A percentile compares a stretch with the other conserved stretches of the same genome.
Evolutionary conservation across 2,329 filamentous ascomycete genomes (phyloP).

Genomic region (Ascochyta viciae-villosae): DNA sequence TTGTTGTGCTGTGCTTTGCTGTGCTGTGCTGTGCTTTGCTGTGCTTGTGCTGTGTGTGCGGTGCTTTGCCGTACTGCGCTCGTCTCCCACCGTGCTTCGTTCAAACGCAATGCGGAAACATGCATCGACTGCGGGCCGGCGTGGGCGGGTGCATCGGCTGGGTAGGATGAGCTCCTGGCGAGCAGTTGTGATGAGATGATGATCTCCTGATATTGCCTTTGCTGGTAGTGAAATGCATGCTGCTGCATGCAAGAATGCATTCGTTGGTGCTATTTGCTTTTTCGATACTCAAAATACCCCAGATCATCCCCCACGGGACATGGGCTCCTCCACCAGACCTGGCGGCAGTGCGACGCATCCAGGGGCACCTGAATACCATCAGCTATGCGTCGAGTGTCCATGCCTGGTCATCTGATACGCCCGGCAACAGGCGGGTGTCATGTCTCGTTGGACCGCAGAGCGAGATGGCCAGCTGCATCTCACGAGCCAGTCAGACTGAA

Average conservation of each 20-base stretch:
- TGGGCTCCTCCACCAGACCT: constrained; percentile 17
- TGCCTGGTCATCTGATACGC: constrained; percentile 26
- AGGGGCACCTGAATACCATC: constrained; percentile 23
- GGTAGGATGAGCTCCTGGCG: constrained; percentile 14
- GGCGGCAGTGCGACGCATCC: constrained; percentile 31
- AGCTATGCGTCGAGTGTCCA: constrained; percentile 13
- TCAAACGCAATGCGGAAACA: constrained; percentile 22
- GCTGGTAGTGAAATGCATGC: constrained; percentile 5
- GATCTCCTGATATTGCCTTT: constrained; percentile 16
- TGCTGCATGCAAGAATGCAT: constrained; percentile 12
- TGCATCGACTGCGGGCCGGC: constrained; percentile 32
- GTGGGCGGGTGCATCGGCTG: constrained; percentile 12
- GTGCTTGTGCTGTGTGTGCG: neutral
- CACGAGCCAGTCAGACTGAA: constrained; percentile 8
- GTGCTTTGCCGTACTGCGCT: neutral
- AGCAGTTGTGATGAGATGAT: constrained; percentile 30
- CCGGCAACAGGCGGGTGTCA: constrained; percentile 17
- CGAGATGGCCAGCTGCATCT: constrained; percentile 19
- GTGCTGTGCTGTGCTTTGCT: constrained; percentile 5
- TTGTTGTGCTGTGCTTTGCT: neutral
- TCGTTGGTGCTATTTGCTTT: constrained; percentile 23
- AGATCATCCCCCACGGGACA: constrained; percentile 29
- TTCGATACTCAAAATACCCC: constrained; percentile 28
- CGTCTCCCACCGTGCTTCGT: constrained; percentile 23
- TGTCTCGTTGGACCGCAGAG: constrained; percentile 15